Base-by-base conservation (phyloP, 148 eudicot species). In the Polygonum aviculare region DNA sequence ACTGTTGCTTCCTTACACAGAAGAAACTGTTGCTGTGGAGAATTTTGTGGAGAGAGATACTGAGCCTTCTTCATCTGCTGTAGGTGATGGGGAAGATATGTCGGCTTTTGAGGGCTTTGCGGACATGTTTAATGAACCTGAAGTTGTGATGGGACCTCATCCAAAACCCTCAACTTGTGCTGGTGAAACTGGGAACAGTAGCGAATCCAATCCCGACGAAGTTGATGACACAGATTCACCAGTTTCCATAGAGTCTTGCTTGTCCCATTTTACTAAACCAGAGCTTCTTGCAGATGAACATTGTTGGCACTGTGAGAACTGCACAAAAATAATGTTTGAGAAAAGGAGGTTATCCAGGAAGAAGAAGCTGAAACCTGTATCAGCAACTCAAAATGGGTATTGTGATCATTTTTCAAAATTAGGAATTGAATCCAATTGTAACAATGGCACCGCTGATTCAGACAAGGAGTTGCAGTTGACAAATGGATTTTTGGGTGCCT, bases 261-360 rank as follows among this genome's bases (percentile, higher is more conserved):
- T 95, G 82, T 81, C 90, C 7, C 82, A 74, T 84, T 93, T 93
- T 65, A 91, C 83, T 41, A 91, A 88, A 84, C 86, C 89, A 14
- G 98, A 93, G 87, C 85, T 86, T 81, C 88, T 93, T 19, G 82
- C 89, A 48, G 89, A 80, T 49, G 96, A 91, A 48, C 98, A 93
- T 82, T 94, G 86, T 52, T 94, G 98, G 98, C 86, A 90, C 77
- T 94, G 98, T 84, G 98, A 92, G 77, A 92, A 90, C 77, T 94
- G 98, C 80, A 84, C 97, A 40, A 92, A 88, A 81, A 39, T 78
- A 74, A 19, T 87, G 50, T 84, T 67, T 40, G 83, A 90, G 78
- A 77, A 79, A 76, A 89, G 81, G 76, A 84, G 41, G 48, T 85
- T 48, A 80, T 77, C 59, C 22, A 81, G 45, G 82, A 86, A 82